Evolutionary conservation across 2,329 filamentous ascomycete genomes (phyloP).

Genomic region (Trichoderma hamatum): DNA sequence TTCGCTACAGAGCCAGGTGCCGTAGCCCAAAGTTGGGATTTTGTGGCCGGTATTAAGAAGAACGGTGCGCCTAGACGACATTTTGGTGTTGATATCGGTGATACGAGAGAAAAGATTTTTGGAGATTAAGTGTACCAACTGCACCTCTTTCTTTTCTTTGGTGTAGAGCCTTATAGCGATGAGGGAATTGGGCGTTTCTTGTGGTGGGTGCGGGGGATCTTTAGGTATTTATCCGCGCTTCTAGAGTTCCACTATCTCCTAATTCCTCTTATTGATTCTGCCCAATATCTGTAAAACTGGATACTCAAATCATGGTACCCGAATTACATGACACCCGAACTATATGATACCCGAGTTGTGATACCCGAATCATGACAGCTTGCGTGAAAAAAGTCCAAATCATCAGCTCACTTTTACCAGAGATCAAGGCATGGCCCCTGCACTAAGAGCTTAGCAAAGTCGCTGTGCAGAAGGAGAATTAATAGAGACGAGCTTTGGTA

Average conservation of each 20-base stretch:
- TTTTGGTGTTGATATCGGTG: constrained; percentile 35
- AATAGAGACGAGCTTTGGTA: background rate
- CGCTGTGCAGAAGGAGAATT: background rate
- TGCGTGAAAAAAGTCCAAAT: background rate
- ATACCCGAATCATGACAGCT: background rate
- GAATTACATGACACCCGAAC: background rate
- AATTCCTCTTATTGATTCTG: background rate
- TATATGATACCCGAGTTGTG: too few species aligned
- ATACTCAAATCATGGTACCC: background rate
- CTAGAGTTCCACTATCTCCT: background rate
- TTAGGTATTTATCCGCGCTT: background rate
- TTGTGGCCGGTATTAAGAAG: constrained; percentile 66
- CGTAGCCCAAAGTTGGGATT: constrained; percentile 62
- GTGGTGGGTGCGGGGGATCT: background rate
- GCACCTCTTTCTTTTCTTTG: background rate
- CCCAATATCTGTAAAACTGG: too few species aligned
- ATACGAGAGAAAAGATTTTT: background rate
- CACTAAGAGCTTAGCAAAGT: background rate
- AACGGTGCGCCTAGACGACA: constrained; percentile 60
- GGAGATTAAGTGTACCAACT: background rate
- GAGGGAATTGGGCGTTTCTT: background rate
- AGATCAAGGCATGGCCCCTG: background rate
- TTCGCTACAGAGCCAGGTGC: constrained; percentile 69
- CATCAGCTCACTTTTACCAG: background rate
- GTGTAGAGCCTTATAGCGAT: background rate